Evolutionary conservation across 192 early-diverging fungal species (phyloP).

Genomic region (Linnemannia zychae): DNA sequence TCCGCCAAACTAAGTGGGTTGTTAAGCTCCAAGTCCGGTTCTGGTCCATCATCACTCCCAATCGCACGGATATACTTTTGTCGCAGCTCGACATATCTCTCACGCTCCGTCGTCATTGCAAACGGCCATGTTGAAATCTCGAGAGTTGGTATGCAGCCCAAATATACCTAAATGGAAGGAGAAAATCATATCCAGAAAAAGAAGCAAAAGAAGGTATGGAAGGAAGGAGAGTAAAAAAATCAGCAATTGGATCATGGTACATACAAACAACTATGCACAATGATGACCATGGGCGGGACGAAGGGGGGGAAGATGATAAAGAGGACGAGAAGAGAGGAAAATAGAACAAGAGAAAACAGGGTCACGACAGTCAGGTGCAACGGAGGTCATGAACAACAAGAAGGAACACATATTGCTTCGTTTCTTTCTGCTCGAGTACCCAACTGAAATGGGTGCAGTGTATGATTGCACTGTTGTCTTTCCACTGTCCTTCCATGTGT

Average conservation of each 20-base stretch:
- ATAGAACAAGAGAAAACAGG: neutral
- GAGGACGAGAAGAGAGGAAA: neutral
- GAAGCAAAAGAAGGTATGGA: neutral
- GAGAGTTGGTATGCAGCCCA: constrained; percentile 64
- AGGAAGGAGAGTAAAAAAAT: neutral
- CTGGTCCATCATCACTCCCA: constrained; percentile 57
- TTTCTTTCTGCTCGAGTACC: neutral
- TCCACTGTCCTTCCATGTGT: neutral
- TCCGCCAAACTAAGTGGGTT: constrained; percentile 91
- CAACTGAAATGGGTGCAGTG: neutral
- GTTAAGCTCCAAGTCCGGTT: constrained; percentile 76
- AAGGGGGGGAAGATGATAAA: neutral
- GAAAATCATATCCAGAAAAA: neutral
- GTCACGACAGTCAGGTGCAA: neutral
- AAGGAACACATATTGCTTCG: neutral
- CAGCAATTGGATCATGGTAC: neutral
- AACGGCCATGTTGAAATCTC: constrained; percentile 71
- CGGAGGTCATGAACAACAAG: neutral
- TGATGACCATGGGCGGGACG: neutral
- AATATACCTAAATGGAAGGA: constrained; percentile 58
- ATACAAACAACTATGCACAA: constrained; percentile 3
- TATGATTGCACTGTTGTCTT: neutral
- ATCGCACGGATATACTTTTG: constrained; percentile 72
- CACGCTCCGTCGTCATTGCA: constrained; percentile 73
- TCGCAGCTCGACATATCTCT: constrained; percentile 76